Evolutionary conservation across 345 rosid species (phyloP), one percentile per base, ranked within the genome.

Genomic region (Nasturtium officinale): DNA sequence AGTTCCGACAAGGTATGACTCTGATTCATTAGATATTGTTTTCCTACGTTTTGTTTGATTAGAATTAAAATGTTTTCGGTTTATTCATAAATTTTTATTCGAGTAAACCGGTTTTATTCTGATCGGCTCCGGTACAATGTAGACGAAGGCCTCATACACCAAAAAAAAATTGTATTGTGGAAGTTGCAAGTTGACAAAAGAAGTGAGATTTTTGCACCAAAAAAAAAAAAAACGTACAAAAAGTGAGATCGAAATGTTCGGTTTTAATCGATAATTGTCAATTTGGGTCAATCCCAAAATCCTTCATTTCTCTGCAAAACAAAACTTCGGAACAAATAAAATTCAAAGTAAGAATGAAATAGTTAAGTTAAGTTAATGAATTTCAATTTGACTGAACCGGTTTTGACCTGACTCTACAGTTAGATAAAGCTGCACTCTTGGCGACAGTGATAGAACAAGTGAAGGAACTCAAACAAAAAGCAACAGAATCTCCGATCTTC

Each of bases 371-470:
- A 33, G 17, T 3, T n/a, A 5, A 5, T 20, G 9, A 26, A 48
- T 61, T 13, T 46, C 9, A 33, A 45, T 56, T 26, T 7, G 35
- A 60, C 13, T 46, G 1, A 65, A 67, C 63, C 52, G 70, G 65
- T 53, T 43, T 30, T 71, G 40, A n/a, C 20, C 6, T 74, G 35
- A 37, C 46, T 45, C 5, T 48, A 69, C 85, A 93, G 98, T 78
- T 94, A 83, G 97, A 94, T 84, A 94, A 94, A 77, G 98, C 98
- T 68, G 91, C 96, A 23, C 84, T 94, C 0, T 69, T 94, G 48
- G 92, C 87, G 58, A 88, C 79, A 57, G 97, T 83, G 35, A 83
- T 91, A 25, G 91, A 89, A 32, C 87, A 85, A 11, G 90, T 91
- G 21, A 91, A 87, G 56, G 87, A 91, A 18, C 88, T 94, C 9